These are phyloP conservation scores for Salvia splendens DNA, from an alignment of 257 asterid genomes.

Conservation along the genomic window DNA sequence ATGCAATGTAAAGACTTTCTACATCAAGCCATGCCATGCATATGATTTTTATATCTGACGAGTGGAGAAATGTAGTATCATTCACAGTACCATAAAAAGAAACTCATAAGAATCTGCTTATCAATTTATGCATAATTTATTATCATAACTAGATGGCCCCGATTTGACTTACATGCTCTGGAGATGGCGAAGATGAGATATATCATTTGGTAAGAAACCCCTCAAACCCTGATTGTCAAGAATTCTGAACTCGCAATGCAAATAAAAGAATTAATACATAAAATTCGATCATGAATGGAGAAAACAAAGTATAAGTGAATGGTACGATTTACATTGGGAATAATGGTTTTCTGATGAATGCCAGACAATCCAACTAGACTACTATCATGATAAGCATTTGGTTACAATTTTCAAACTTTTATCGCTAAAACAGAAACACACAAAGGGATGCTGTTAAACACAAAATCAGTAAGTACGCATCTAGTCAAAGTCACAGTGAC, in stretches of 20 bases:
- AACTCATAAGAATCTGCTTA: not conserved
- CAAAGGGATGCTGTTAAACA: not conserved
- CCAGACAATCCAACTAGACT: not conserved
- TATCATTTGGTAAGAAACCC: conserved; percentile 75
- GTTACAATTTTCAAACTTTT: not conserved
- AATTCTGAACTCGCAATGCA: conserved; percentile 58
- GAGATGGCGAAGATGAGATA: conserved; percentile 77
- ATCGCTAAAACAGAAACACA: not conserved
- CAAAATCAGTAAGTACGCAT: not conserved
- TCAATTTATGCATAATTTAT: conserved; percentile 10
- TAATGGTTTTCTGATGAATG: not conserved
- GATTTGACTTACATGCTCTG: conserved; percentile 85
- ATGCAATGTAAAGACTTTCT: not conserved
- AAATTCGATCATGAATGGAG: conserved; percentile 1
- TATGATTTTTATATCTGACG: conserved; percentile 4
- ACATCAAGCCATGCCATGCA: conserved; percentile 1
- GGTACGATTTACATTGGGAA: not conserved
- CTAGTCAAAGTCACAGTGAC: conserved; percentile 6
- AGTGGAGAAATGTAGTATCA: not conserved
- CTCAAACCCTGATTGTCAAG: conserved; percentile 94
- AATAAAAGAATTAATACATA: conserved; percentile 19
- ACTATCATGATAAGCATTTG: not conserved
- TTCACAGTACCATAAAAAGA: conserved; percentile 4
- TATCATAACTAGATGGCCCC: conserved; percentile 20
- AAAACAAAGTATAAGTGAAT: not conserved